A percentile compares a stretch with the other conserved stretches of the same genome.
phyloP scores from a whole-genome alignment of 2,329 filamentous ascomycete genomes.

The Davidsoniella eucalypti region DNA sequence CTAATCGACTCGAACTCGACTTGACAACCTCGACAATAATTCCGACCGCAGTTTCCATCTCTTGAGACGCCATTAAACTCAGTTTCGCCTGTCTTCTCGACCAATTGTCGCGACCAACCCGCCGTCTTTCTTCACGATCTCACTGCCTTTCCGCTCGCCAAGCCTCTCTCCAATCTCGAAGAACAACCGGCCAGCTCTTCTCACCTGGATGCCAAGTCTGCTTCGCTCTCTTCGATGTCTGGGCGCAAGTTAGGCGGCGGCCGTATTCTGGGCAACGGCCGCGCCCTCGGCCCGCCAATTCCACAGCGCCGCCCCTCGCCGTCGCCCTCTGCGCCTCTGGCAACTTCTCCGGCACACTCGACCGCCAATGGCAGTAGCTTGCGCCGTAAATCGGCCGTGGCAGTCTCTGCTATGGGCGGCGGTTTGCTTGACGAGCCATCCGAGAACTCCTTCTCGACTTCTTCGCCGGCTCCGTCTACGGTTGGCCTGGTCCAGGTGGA shows the following conservation, averaged over 20 bases:
- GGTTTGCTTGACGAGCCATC: neutral
- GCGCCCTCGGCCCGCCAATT: slow-evolving; percentile 52
- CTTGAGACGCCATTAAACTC: no score
- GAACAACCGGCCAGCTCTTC: no score
- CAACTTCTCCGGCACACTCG: slow-evolving; percentile 8
- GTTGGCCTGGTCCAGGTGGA: slow-evolving; percentile 44
- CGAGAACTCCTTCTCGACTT: slow-evolving; percentile 34
- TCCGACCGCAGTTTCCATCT: no score
- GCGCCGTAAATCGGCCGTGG: neutral
- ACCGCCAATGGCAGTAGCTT: slow-evolving; percentile 1
- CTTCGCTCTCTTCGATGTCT: slow-evolving; percentile 40
- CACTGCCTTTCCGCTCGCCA: no score
- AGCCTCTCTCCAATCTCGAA: no score
- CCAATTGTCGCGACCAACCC: no score
- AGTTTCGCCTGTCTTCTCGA: no score
- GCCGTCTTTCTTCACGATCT: no score
- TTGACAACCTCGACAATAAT: no score
- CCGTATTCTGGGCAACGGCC: slow-evolving; percentile 75
- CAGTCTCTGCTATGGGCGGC: neutral
- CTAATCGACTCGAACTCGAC: no score
- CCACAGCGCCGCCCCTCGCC: slow-evolving; percentile 18
- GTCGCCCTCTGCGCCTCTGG: slow-evolving; percentile 23
- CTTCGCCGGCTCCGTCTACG: slow-evolving; percentile 41
- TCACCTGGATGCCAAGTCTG: no score
- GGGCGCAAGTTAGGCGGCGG: slow-evolving; percentile 80